Conservation (phyloP, 2,329 filamentous ascomycete species). For the Aspergillus neoniger region DNA sequence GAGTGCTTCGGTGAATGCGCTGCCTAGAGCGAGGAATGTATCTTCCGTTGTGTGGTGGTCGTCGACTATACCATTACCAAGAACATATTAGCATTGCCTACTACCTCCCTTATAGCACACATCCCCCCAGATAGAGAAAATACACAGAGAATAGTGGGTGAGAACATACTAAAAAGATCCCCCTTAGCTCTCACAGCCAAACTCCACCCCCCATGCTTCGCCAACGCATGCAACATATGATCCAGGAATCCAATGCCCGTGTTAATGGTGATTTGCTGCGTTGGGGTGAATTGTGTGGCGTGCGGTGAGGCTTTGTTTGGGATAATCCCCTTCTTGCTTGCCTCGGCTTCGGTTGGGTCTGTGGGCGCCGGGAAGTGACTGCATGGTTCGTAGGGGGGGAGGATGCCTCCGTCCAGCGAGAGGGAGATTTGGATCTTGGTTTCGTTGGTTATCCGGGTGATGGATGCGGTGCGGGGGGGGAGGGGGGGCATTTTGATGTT, state of each 20-base stretch:
- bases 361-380: slow-evolving; percentile 64
- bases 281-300: slow-evolving; percentile 79
- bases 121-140: not conserved
- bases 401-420: slow-evolving; percentile 84
- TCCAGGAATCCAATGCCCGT: slow-evolving; percentile 97
- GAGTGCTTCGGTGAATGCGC: slow-evolving; percentile 79
- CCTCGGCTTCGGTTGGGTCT: slow-evolving; percentile 54
- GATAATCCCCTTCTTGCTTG: slow-evolving; percentile 48
- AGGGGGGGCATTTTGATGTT: slow-evolving; percentile 16
- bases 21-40: slow-evolving; percentile 85
- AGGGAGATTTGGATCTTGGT: slow-evolving; percentile 93
- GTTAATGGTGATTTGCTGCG: slow-evolving; percentile 82
- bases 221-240: slow-evolving; percentile 96
- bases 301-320: slow-evolving; percentile 60
- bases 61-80: slow-evolving; percentile 64
- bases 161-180: slow-evolving; percentile 78
- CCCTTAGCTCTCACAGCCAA: slow-evolving; percentile 79
- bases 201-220: slow-evolving; percentile 96
- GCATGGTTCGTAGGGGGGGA: slow-evolving; percentile 45
- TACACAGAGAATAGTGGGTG: not conserved
- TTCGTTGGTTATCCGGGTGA: slow-evolving; percentile 94
- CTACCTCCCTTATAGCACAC: too few species aligned
- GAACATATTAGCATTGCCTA: not conserved
- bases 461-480: slow-evolving; percentile 70
- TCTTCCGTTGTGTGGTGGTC: slow-evolving; percentile 99